These are phyloP conservation scores for Solanum tarapatanum DNA, from an alignment of 257 asterid genomes.

Conservation along the genomic window DNA sequence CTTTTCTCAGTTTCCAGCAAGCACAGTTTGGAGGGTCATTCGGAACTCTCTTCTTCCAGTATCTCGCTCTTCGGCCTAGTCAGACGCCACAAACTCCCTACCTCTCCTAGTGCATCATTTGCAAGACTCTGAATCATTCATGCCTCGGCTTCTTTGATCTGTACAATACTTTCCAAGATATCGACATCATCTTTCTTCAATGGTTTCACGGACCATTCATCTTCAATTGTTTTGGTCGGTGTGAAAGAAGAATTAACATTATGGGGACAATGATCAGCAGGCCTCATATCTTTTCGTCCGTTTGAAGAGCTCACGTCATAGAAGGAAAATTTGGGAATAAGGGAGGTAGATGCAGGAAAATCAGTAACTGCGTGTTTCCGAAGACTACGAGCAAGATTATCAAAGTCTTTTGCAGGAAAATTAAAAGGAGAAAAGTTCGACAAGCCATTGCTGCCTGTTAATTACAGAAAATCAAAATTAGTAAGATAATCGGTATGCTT, in stretches of 20 bases:
- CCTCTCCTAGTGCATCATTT: no score
- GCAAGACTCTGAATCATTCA: no score
- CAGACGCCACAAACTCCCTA: no score
- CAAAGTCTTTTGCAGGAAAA: not conserved
- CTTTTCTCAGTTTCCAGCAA: no score
- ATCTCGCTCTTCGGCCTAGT: no score
- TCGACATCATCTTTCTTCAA: conserved; percentile 48
- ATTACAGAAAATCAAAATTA: not conserved
- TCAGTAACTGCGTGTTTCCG: conserved; percentile 23
- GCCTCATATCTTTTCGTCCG: conserved; percentile 12
- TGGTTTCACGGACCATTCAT: conserved; percentile 87
- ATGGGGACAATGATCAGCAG: conserved; percentile 28
- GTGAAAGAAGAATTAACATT: conserved; percentile 17
- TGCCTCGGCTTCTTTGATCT: conserved; percentile 51
- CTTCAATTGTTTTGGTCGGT: conserved; percentile 45
- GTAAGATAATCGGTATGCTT: not conserved
- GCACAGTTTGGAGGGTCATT: no score
- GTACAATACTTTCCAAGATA: conserved; percentile 65
- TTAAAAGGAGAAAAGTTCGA: conserved; percentile 7
- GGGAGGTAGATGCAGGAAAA: conserved; percentile 24
- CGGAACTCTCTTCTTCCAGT: no score
- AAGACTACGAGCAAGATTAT: not conserved
- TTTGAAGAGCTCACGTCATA: conserved; percentile 14
- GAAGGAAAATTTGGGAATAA: conserved; percentile 33
- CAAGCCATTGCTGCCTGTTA: conserved; percentile 38